phyloP scores from a whole-genome alignment of 1,284 basidiomycete species.

The Cutaneotrichosporon dermatis region DNA sequence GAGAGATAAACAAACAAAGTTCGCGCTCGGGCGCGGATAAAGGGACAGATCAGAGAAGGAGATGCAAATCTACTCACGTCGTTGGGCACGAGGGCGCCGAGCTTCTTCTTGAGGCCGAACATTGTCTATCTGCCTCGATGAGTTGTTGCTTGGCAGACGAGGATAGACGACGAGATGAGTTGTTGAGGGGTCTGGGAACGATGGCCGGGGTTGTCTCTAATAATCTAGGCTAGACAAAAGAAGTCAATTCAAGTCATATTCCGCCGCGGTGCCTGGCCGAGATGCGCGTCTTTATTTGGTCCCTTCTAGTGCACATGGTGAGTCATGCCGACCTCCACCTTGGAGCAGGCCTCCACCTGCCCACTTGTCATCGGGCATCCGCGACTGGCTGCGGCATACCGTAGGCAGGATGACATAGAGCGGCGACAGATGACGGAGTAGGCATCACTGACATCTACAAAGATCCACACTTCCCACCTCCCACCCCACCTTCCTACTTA shows the following conservation, averaged over 20 bases:
- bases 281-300: too few species aligned
- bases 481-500: neutral
- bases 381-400: neutral
- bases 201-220: too few species aligned
- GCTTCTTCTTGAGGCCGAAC: conserved; percentile 24
- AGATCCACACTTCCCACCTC: neutral
- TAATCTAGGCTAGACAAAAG: too few species aligned
- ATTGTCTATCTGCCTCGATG: conserved; percentile 2
- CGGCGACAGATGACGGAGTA: too few species aligned
- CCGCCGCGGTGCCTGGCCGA: too few species aligned
- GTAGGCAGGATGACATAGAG: neutral
- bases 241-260: too few species aligned
- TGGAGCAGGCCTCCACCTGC: neutral
- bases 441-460: too few species aligned
- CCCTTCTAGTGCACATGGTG: too few species aligned
- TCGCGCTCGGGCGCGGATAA: too few species aligned
- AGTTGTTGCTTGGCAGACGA: neutral
- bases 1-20: neutral
- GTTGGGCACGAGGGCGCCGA: conserved; percentile 19
- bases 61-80: conserved; percentile 15
- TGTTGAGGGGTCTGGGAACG: neutral
- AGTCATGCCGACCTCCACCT: too few species aligned
- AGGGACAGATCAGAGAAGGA: neutral
- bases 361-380: neutral
- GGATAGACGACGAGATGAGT: neutral